Percentiles rank a stretch among this genome's conserved stretches.
Conservation (phyloP, 345 rosid species). For the Murraya paniculata region DNA sequence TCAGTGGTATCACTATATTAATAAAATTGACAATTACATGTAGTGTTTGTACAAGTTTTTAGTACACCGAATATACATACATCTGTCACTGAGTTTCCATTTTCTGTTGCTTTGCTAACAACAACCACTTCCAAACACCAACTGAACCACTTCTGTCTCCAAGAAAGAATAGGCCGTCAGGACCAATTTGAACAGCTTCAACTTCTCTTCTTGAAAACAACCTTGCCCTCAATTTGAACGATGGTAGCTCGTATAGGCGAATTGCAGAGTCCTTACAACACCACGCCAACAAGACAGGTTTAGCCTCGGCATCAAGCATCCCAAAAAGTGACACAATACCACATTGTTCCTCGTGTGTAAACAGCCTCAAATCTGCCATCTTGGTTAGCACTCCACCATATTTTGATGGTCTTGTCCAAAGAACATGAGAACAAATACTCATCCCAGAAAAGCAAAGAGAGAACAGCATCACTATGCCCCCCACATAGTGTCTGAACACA, state of each 20-base stretch:
- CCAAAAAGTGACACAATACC: constrained; percentile 12
- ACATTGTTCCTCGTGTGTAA: constrained; percentile 10
- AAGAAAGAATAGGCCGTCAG: neutral
- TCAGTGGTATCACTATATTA: neutral
- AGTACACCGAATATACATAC: no score
- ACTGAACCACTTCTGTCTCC: neutral
- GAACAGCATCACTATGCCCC: neutral
- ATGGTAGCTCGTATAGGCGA: neutral
- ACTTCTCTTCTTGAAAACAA: neutral
- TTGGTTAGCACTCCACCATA: constrained; percentile 7
- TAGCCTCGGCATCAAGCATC: constrained; percentile 4
- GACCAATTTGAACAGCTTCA: neutral
- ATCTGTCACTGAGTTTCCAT: neutral
- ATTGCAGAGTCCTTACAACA: neutral
- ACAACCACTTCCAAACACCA: neutral
- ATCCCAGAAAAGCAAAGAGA: neutral
- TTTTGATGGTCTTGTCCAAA: constrained; percentile 1
- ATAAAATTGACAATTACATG: neutral
- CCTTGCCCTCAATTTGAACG: neutral
- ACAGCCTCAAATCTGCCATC: constrained; percentile 4
- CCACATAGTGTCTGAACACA: neutral
- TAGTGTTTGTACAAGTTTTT: neutral
- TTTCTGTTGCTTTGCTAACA: neutral
- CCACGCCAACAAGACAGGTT: neutral
- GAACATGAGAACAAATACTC: neutral